Evolutionary conservation across 805 yeast species (phyloP).

Genomic region (Metschnikowia drakensbergensis): DNA sequence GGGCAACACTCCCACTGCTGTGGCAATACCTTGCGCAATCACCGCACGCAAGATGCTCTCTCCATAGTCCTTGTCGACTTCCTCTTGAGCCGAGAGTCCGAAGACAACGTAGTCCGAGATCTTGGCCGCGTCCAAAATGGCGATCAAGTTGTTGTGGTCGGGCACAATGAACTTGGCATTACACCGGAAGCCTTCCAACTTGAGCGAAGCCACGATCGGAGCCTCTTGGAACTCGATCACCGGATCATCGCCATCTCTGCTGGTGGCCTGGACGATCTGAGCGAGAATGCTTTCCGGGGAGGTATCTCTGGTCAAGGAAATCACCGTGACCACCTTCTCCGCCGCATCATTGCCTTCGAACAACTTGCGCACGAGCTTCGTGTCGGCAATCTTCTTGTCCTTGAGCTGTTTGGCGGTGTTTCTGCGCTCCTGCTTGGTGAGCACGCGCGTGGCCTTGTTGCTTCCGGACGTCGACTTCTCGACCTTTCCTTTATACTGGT

Average conservation of each 20-base stretch:
- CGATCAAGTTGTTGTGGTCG: constrained; percentile 58
- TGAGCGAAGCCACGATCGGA: constrained; percentile 51
- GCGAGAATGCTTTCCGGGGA: constrained; percentile 52
- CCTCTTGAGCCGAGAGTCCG: constrained; percentile 82
- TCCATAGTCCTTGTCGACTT: constrained; percentile 75
- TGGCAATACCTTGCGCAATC: constrained; percentile 87
- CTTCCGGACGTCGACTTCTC: constrained; percentile 51
- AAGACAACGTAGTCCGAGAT: constrained; percentile 86
- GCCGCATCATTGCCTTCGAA: constrained; percentile 81
- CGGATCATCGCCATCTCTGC: constrained; percentile 18
- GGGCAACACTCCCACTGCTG: constrained; percentile 73
- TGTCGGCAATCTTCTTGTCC: constrained; percentile 60
- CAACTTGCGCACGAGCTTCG: constrained; percentile 57
- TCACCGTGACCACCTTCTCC: constrained; percentile 76
- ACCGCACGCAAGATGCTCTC: constrained; percentile 87
- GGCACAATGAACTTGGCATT: constrained; percentile 73
- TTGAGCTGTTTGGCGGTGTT: constrained; percentile 76
- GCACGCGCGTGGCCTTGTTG: constrained; percentile 36
- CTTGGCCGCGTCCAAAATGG: constrained; percentile 81
- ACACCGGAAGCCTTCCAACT: constrained; percentile 66
- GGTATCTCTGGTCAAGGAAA: constrained; percentile 75
- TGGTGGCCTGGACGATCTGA: constrained; percentile 41
- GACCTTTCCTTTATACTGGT: constrained; percentile 78
- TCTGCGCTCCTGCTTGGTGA: constrained; percentile 61
- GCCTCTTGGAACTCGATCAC: constrained; percentile 21